Percentiles rank a stretch among this genome's conserved stretches.
phyloP scores from a whole-genome alignment of 2,329 filamentous ascomycete species.

The Fusarium chaquense region DNA sequence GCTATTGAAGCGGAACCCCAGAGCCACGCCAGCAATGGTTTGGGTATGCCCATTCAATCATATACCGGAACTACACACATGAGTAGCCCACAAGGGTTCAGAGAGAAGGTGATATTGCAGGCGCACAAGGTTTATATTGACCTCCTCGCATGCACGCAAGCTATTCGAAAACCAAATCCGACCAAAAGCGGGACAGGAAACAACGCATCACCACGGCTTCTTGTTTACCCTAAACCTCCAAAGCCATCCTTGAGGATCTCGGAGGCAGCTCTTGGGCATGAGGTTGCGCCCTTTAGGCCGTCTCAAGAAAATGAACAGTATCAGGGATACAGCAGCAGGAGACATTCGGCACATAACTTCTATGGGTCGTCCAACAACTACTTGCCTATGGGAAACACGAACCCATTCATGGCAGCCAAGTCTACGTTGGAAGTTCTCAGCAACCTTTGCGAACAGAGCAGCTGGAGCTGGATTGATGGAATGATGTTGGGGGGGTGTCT shows the following conservation, averaged over 20 bases:
- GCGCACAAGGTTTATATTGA: conserved; percentile 81
- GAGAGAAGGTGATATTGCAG: conserved; percentile 75
- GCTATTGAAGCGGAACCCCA: conserved; percentile 16
- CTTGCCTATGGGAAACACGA: conserved; percentile 42
- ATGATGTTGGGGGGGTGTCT: conserved; percentile 92
- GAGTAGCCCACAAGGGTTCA: conserved; percentile 61
- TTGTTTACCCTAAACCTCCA: conserved; percentile 67
- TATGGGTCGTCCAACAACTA: conserved; percentile 30
- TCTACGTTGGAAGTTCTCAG: conserved; percentile 78
- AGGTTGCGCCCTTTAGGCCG: conserved; percentile 7
- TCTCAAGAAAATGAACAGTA: conserved; percentile 20
- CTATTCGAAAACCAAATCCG: conserved; percentile 64
- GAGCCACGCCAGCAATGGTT: conserved; percentile 15
- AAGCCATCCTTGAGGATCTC: conserved; percentile 47
- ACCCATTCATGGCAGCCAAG: conserved; percentile 67
- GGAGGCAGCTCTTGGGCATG: conserved; percentile 15
- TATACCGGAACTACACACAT: conserved; percentile 24
- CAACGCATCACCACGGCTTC: conserved; percentile 60
- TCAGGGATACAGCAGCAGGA: conserved; percentile 30
- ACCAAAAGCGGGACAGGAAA: conserved; percentile 54
- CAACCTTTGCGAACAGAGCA: conserved; percentile 80
- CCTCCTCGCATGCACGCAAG: conserved; percentile 73
- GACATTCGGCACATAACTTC: conserved; percentile 21
- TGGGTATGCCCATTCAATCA: conserved; percentile 14
- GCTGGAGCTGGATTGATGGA: conserved; percentile 92